Conservation (phyloP, 2,329 filamentous ascomycete species). For the Beauveria brongniartii region DNA sequence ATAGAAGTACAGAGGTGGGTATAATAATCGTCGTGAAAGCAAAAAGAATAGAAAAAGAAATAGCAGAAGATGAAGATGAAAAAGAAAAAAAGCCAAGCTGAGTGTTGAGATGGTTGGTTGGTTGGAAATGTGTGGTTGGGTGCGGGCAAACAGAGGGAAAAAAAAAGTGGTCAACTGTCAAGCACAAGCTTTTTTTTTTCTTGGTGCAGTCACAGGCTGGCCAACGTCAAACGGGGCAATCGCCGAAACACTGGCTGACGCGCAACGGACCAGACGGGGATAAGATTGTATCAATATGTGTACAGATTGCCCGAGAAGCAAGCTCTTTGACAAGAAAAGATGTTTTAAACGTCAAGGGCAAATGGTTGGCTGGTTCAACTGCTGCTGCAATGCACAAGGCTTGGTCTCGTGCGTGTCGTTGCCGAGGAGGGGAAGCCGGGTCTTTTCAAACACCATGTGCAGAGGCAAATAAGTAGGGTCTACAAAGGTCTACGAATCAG, state of each 20-base stretch:
- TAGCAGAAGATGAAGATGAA: not conserved
- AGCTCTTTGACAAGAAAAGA: too few relatives aligned
- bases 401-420: too few relatives aligned
- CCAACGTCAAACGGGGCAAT: not conserved
- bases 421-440: too few relatives aligned
- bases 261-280: too few relatives aligned
- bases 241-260: not conserved
- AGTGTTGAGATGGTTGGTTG: not conserved
- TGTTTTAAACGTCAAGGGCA: too few relatives aligned
- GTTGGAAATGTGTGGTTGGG: not conserved
- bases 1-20: not conserved
- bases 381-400: too few relatives aligned
- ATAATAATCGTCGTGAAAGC: constrained; percentile 1
- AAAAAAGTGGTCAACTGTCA: not conserved
- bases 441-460: too few relatives aligned
- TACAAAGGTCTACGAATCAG: too few relatives aligned
- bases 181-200: not conserved
- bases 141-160: not conserved
- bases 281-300: too few relatives aligned
- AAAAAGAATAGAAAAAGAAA: not conserved
- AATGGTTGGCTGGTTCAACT: too few relatives aligned
- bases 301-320: too few relatives aligned
- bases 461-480: too few relatives aligned
- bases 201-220: not conserved
- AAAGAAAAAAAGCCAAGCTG: not conserved